Percentiles rank a stretch among this genome's conserved stretches.
Evolutionary conservation across 1,139 yeast genomes (phyloP).

Genomic region (Eremothecium cymbalariae): DNA sequence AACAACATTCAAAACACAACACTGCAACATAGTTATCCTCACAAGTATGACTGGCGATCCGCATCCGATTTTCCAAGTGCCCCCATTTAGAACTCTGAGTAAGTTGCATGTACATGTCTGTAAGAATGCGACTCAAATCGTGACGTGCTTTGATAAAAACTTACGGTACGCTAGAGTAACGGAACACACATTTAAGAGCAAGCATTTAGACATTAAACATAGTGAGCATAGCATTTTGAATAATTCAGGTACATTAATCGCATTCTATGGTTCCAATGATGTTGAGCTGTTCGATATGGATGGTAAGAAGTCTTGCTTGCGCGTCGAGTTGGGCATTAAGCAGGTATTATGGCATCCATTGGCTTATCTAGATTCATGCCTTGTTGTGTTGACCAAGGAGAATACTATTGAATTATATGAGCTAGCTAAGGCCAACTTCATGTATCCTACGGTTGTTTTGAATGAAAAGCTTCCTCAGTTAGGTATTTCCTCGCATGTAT

Average conservation of each 20-base stretch:
- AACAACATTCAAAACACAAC: too few species aligned
- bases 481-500: conserved; percentile 28
- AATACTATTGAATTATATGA: conserved; percentile 34
- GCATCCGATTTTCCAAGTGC: conserved; percentile 9
- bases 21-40: too few species aligned
- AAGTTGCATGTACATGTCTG: conserved; percentile 1
- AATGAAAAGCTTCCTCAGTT: conserved; percentile 15
- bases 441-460: conserved; percentile 24
- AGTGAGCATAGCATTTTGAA: conserved; percentile 33
- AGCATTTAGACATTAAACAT: conserved; percentile 28
- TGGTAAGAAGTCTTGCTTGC: conserved; percentile 1
- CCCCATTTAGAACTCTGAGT: neutral
- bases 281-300: conserved; percentile 1
- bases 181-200: conserved; percentile 16
- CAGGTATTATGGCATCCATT: conserved; percentile 40
- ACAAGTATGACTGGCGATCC: conserved; percentile 7
- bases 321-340: conserved; percentile 12
- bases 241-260: conserved; percentile 35
- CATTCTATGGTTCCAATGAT: conserved; percentile 23
- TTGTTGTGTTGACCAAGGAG: conserved; percentile 37
- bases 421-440: conserved; percentile 22
- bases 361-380: conserved; percentile 35
- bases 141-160: neutral
- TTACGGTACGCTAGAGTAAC: neutral
- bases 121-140: neutral